Percentiles rank a stretch among this genome's conserved stretches.
phyloP scores from a whole-genome alignment of 768 basidiomycete genomes.

The Rhizopogon vinicolor region DNA sequence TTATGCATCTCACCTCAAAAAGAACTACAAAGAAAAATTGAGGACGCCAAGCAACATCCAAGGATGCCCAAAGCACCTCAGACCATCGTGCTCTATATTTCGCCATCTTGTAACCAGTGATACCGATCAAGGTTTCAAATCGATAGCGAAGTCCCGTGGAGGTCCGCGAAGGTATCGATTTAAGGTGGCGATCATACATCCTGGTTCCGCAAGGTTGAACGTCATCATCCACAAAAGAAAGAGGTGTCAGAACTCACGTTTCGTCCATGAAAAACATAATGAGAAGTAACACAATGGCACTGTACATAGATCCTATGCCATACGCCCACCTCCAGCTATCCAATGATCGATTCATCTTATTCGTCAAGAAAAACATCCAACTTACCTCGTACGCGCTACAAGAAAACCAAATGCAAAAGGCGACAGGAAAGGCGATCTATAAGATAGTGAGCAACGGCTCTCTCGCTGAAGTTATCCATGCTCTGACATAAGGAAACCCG shows the following conservation, averaged over 20 bases:
- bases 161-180: too few relatives aligned
- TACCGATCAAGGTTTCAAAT: too few relatives aligned
- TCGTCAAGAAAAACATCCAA: not conserved
- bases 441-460: conserved; percentile 30
- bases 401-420: conserved; percentile 27
- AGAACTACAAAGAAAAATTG: too few relatives aligned
- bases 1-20: too few relatives aligned
- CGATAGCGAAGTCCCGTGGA: too few relatives aligned
- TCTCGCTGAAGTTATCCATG: conserved; percentile 28
- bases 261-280: conserved; percentile 47
- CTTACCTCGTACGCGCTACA: conserved; percentile 20
- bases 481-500: conserved; percentile 50
- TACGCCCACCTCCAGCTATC: conserved; percentile 48
- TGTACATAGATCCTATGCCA: conserved; percentile 46
- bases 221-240: too few relatives aligned
- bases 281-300: conserved; percentile 37
- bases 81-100: too few relatives aligned
- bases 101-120: too few relatives aligned
- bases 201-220: too few relatives aligned
- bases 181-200: too few relatives aligned
- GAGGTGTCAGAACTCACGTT: conserved; percentile 27
- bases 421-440: conserved; percentile 24
- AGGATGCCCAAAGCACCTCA: too few relatives aligned
- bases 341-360: not conserved
- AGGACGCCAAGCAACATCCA: too few relatives aligned